phyloP scores from a whole-genome alignment of 2,329 filamentous ascomycete species.

The Zarea fungicola region DNA sequence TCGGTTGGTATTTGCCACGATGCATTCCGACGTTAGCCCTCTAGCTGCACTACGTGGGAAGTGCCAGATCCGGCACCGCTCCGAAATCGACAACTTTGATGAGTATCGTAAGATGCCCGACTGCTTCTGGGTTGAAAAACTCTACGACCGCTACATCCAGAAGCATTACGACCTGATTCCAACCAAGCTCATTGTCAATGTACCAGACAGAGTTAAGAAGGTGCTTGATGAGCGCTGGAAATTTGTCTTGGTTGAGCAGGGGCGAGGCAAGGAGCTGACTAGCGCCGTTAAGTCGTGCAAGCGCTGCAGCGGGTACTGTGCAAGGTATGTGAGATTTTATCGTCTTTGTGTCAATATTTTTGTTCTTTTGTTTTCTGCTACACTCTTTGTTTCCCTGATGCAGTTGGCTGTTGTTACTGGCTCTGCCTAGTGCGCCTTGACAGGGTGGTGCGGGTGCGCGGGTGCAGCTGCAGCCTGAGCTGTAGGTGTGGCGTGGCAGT shows the following conservation, averaged over 20 bases:
- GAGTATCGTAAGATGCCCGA: conserved; percentile 80
- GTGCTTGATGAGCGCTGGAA: conserved; percentile 95
- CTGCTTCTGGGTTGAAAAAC: conserved; percentile 93
- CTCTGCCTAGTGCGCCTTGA: conserved; percentile 1
- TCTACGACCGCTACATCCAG: conserved; percentile 97
- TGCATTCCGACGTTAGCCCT: conserved; percentile 96
- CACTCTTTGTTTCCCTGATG: conserved; percentile 4
- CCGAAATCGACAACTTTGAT: conserved; percentile 77
- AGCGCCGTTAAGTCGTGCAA: conserved; percentile 96
- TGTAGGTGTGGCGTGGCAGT: conserved; percentile 5
- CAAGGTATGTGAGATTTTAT: conserved; percentile 61
- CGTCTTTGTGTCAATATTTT: conserved; percentile 10
- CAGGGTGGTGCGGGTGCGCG: conserved; percentile 7
- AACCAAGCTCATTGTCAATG: conserved; percentile 88
- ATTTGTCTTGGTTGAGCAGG: conserved; percentile 90
- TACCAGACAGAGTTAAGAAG: conserved; percentile 90
- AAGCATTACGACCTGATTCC: conserved; percentile 97
- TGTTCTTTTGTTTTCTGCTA: background rate
- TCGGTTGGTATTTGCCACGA: conserved; percentile 87
- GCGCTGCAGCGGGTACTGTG: conserved; percentile 84
- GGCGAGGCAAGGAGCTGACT: conserved; percentile 89
- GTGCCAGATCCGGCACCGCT: conserved; percentile 83
- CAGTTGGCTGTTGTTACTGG: background rate
- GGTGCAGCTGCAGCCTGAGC: background rate
- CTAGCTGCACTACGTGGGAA: conserved; percentile 89